Base-by-base conservation (phyloP, 495 filamentous ascomycete genomes). In the Tricharina praecox region DNA sequence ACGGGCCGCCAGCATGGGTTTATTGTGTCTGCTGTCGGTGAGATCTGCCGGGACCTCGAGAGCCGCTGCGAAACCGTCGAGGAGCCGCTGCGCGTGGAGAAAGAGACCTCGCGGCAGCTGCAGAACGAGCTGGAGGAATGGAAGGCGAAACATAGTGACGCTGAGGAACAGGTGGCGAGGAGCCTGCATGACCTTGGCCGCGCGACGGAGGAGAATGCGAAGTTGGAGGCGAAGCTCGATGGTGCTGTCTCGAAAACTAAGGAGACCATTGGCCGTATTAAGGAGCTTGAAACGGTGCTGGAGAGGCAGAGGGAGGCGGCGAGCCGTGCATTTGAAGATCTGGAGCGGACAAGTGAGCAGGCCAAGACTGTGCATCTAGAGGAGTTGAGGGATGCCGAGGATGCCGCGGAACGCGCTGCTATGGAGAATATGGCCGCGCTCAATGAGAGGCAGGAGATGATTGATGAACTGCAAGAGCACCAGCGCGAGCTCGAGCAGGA, bases 341-440 rank as follows among this genome's bases (percentile, higher is more conserved):
- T 47, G 18, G 21, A 23, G 20, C 56, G 40, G 23, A 38, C 35
- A 2, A n/a, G 16, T 8, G 20, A 11, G 7, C 42, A 50, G 20
- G 23, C 40, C n/a, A 45, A 40, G 38, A 38, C 49, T 9, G 50
- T 50, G 20, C 49, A 47, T 18, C 30, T 36, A 11, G 54, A 59
- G n/a, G 56, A 53, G 28, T 33, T 53, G 23, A 66, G 70, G 35
- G 43, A 33, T 13, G 53, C 59, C 5, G 67, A 67, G 47, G 70
- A 73, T 53, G 66, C 63, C 21, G 63, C 64, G 11, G 68, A 64
- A 11, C 58, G 61, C 53, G 7, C 47, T 55, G 47, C 56, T 10
- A 49, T 59, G 33, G 54, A 54, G 21, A 47, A 59, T 20, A 58
- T 59, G n/a, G 40, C 45, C 13, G 43, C 54, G 41, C 26, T 59